Base-by-base conservation (phyloP, 768 basidiomycete species). In the Royoungia palumana region DNA sequence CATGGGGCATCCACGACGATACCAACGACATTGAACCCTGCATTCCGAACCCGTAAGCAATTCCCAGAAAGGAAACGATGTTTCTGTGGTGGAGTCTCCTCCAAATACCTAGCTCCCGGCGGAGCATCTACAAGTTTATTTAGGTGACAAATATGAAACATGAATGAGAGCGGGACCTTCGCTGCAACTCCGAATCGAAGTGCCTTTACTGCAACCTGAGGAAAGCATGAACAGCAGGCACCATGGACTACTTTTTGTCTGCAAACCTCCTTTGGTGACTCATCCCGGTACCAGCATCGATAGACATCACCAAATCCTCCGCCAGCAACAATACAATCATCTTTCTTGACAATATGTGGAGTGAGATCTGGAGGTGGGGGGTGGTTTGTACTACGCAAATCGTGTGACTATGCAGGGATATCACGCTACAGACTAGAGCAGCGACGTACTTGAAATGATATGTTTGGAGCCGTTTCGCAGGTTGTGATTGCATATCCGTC, bases 41-140 rank as follows among this genome's bases (percentile, higher is more conserved):
- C 37, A 55, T 55, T 9, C 64, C 67, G 49, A 67, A 69, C 3
- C 57, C 60, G 2, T 50, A 41, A 4, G 53, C 50, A 10, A 60
- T 51, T 8, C 66, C 66, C 10, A 60, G 32, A 69, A 56, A 0
- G 64, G 66, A 14, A n/a, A 69, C 49, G 0, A 69, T 35, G 21
- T 66, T 60, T 11, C 14, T 20, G 30, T 69, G 64, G 1, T 56
- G 11, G 0, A 69, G 47, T 30, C 53, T 36, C 44, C 45, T 56
- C 67, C 66, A 69, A n/a, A 67, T 63, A 7, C 56, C 58, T 8
- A 69, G 50, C 35, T 68, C 67, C 36, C 63, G 55, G 47, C 49
- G 57, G 27, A 65, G 36, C 45, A 63, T 51, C 67, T 63, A 0
- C 6, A 12, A 17, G 27, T 0, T 8, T 6, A 27, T 20, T 11